Conservation (phyloP, 257 asterid species). For the Solanum acaule region DNA sequence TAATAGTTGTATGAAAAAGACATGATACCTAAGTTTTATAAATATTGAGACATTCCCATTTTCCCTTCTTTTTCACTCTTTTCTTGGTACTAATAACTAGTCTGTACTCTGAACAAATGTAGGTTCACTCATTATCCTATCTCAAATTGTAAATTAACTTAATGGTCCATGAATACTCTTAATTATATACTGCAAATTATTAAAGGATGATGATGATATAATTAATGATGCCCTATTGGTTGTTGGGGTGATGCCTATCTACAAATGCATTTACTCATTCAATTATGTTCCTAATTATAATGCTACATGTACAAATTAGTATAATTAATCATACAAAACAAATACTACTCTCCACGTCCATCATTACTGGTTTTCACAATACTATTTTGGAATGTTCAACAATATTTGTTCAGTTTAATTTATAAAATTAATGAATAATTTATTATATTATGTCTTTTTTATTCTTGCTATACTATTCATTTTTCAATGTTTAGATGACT, state of each 20-base stretch:
- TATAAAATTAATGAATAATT: no score
- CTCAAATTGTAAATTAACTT: background rate
- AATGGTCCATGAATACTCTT: background rate
- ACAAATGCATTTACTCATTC: background rate
- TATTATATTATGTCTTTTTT: no score
- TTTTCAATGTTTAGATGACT: no score
- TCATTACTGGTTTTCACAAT: no score
- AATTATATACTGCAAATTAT: background rate
- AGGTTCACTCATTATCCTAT: background rate
- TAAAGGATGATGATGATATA: background rate
- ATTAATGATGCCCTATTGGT: background rate
- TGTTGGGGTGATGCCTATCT: background rate
- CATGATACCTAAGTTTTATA: constrained; percentile 31
- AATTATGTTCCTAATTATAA: background rate
- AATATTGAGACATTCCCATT: constrained; percentile 19
- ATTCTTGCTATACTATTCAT: no score
- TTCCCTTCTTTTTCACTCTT: background rate
- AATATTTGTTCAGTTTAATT: no score
- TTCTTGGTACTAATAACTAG: background rate
- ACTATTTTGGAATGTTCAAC: no score
- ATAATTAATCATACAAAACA: background rate
- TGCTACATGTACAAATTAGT: background rate
- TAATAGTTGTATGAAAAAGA: constrained; percentile 53
- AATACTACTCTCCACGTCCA: background rate
- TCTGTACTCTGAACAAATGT: background rate